Evolutionary conservation across 225 moss, liverwort and hornwort species (phyloP), one percentile per base, ranked within the genome.

Genomic region (Lunularia cruciata): DNA sequence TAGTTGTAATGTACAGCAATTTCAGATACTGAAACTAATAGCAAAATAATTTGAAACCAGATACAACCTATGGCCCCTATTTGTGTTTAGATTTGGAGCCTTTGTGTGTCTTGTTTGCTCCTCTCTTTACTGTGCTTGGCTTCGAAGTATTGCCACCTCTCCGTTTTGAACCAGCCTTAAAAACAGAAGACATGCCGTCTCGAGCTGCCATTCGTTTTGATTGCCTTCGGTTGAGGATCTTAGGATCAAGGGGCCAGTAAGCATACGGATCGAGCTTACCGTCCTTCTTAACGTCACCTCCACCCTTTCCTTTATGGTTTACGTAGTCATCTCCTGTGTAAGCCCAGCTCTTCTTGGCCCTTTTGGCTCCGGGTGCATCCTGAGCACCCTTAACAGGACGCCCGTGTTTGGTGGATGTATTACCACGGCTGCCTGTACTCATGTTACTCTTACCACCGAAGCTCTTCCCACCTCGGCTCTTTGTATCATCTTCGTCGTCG

Each of bases 231-330:
- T 98, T 93, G 52, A 98, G 78, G 61, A 98, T 91, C 70, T 98
- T 98, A 19, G 90, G 93, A 83, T 98, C 98, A 39, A 98, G 73
- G 33, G 98, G 98, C 93, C 98, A 98, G 65, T 98, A 98, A 4
- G 96, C 96, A 80, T 98, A 98, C 2, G 96, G 96, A 38, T 98
- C 96, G 36, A 87, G 62, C 81, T 89, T 98, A 33, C 96, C 96
- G 46, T 90, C 86, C 63, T 78, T 87, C 84, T 91, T 92, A 38
- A 90, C 80, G 62, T 98, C 96, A 31, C 96, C 96, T 67, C 83
- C 80, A 31, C 85, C 82, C 72, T 88, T 93, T 58, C 84, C 91
- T 67, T 91, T 93, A 72, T 84, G 87, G 75, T 86, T 98, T 22
- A 86, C 92, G 61, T 98, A 98, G 63, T 98, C 98, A 37, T 89